Percentiles rank a stretch among this genome's conserved stretches.
Conservation (phyloP, 768 basidiomycete genomes). For the Rhodotorula kratochvilovae region DNA sequence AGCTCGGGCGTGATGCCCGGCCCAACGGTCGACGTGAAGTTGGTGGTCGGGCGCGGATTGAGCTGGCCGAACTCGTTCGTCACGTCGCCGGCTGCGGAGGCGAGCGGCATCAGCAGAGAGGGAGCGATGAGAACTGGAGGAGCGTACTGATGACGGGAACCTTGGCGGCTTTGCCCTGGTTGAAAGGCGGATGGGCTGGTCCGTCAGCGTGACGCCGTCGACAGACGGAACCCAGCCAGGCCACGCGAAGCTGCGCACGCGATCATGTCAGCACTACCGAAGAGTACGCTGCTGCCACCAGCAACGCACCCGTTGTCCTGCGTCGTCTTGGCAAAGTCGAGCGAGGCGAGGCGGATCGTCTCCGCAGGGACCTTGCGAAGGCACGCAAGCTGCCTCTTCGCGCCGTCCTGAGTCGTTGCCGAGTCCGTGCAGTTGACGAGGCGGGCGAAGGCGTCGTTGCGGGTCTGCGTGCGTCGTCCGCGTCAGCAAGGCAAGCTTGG, state of each 20-base stretch:
- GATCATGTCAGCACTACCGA: no score
- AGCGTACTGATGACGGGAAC: constrained; percentile 62
- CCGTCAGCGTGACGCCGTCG: constrained; percentile 56
- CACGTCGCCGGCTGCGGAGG: neutral
- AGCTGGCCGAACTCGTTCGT: constrained; percentile 13
- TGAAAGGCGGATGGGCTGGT: constrained; percentile 56
- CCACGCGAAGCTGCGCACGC: neutral
- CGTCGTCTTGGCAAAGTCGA: constrained; percentile 5
- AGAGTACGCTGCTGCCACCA: no score
- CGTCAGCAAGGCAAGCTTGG: neutral
- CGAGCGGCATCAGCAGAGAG: no score
- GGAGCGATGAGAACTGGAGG: accelerated
- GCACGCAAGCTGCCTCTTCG: constrained; percentile 14
- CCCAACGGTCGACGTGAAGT: constrained; percentile 1
- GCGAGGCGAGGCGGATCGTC: constrained; percentile 13
- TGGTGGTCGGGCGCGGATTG: neutral
- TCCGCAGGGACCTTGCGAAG: constrained; percentile 3
- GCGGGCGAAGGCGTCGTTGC: constrained; percentile 14
- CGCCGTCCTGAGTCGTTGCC: neutral
- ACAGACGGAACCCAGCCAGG: constrained; percentile 55
- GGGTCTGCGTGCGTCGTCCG: neutral
- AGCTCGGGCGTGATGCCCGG: neutral
- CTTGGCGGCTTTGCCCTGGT: constrained; percentile 52
- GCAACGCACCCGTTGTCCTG: neutral
- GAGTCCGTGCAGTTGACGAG: constrained; percentile 20